These are phyloP conservation scores for Benincasa hispida DNA, from an alignment of 306 rosid genomes.

Conservation along the genomic window DNA sequence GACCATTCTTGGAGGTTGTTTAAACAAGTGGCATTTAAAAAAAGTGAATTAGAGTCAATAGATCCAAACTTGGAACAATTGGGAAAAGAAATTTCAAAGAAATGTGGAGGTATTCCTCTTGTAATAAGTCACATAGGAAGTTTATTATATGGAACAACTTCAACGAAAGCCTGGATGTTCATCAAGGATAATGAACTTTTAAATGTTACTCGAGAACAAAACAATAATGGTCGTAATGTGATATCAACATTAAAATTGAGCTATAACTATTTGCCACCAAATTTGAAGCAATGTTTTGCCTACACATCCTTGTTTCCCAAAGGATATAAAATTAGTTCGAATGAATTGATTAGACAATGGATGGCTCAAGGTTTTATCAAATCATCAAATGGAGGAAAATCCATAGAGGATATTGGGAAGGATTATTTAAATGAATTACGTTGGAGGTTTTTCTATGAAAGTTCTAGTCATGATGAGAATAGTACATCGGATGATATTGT, in stretches of 20 bases:
- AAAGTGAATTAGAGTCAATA: not conserved
- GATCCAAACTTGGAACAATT: constrained; percentile 6
- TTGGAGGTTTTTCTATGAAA: too few species aligned
- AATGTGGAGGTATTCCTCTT: constrained; percentile 41
- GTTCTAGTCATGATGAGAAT: too few species aligned
- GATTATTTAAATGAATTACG: not conserved
- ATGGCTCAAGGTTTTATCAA: constrained; percentile 23
- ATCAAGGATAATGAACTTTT: constrained; percentile 18
- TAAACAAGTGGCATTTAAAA: not conserved
- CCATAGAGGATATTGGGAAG: constrained; percentile 23
- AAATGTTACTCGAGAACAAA: not conserved
- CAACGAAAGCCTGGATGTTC: constrained; percentile 8
- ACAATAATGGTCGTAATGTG: not conserved
- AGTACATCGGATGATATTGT: not conserved
- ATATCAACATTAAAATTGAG: constrained; percentile 2
- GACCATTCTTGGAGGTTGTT: not conserved
- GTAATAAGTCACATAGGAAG: constrained; percentile 27
- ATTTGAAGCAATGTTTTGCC: constrained; percentile 16
- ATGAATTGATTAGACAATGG: constrained; percentile 16
- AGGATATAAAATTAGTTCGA: not conserved
- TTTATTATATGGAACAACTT: constrained; percentile 12
- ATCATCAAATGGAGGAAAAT: constrained; percentile 7
- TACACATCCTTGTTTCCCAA: constrained; percentile 26
- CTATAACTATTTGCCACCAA: constrained; percentile 6
- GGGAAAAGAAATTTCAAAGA: constrained; percentile 20